phyloP scores from a whole-genome alignment of 2,329 filamentous ascomycete genomes.

The Neofusicoccum ribis region DNA sequence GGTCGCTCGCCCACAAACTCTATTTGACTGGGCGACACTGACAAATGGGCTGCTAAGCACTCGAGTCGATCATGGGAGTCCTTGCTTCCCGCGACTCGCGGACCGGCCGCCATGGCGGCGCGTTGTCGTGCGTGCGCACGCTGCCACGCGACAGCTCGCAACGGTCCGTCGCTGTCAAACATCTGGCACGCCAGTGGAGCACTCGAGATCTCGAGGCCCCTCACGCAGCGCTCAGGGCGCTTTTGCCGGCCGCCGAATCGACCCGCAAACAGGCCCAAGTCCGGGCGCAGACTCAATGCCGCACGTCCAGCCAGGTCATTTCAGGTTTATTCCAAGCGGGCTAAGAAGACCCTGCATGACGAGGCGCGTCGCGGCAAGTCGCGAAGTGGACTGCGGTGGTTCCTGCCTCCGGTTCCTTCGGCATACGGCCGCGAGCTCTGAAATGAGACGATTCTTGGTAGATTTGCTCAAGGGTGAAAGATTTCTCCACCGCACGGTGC shows the following conservation, averaged over 20 bases:
- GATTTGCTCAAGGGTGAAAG: conserved; percentile 9
- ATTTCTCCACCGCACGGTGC: background rate
- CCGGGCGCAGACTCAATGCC: background rate
- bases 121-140: background rate
- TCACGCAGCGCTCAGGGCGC: background rate
- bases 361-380: background rate
- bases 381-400: conserved; percentile 10
- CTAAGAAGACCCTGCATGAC: conserved; percentile 11
- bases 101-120: background rate
- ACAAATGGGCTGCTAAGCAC: conserved; percentile 14
- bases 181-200: conserved; percentile 8
- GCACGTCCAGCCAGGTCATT: background rate
- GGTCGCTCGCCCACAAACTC: conserved; percentile 11
- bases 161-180: conserved; percentile 11
- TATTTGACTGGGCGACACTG: conserved; percentile 2
- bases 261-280: conserved; percentile 4
- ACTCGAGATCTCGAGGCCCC: conserved; percentile 3
- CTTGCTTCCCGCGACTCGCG: conserved; percentile 16
- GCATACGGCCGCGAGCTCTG: conserved; percentile 3
- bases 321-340: conserved; percentile 8
- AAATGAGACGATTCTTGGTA: conserved; percentile 6
- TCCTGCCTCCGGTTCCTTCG: conserved; percentile 8
- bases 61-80: conserved; percentile 20
- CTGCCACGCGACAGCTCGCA: conserved; percentile 19
- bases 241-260: conserved; percentile 6